Conservation (phyloP, 2,329 filamentous ascomycete genomes). For the Periconia macrospinosa region DNA sequence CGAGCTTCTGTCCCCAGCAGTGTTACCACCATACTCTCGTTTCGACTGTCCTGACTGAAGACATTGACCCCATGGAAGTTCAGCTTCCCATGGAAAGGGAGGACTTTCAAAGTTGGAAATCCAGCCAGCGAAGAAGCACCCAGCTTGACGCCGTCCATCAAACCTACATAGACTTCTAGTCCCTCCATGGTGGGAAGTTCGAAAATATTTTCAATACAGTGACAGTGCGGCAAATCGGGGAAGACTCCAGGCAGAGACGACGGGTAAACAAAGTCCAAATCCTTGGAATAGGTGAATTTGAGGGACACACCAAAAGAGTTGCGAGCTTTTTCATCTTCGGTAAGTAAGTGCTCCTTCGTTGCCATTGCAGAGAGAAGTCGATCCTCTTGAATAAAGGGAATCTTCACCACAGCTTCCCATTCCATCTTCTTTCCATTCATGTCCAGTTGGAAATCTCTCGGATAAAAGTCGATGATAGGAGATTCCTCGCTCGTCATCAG, state of each 20-base stretch:
- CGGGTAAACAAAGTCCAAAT: conserved; percentile 79
- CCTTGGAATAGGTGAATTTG: conserved; percentile 85
- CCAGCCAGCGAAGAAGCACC: conserved; percentile 84
- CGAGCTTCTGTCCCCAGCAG: conserved; percentile 73
- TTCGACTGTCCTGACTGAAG: conserved; percentile 93
- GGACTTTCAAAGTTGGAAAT: conserved; percentile 85
- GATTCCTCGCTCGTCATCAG: conserved; percentile 90
- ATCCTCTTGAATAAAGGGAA: conserved; percentile 95
- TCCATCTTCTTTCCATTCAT: conserved; percentile 99
- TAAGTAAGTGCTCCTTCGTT: conserved; percentile 77
- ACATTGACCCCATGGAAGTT: conserved; percentile 90
- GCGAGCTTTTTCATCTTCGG: conserved; percentile 74
- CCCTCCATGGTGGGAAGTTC: conserved; percentile 92
- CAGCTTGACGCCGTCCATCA: conserved; percentile 82
- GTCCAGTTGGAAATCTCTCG: conserved; percentile 92
- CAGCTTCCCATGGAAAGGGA: conserved; percentile 79
- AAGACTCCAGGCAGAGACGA: conserved; percentile 89
- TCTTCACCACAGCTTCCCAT: conserved; percentile 98
- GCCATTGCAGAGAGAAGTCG: conserved; percentile 84
- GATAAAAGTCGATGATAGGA: conserved; percentile 97
- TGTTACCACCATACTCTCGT: conserved; percentile 94
- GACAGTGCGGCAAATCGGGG: conserved; percentile 82
- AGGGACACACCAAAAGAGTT: conserved; percentile 91
- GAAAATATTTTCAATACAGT: conserved; percentile 93
- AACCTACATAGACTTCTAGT: conserved; percentile 78